These are phyloP conservation scores for Trematosphaeria pertusa DNA, from an alignment of 2,329 filamentous ascomycete species.

Conservation along the genomic window DNA sequence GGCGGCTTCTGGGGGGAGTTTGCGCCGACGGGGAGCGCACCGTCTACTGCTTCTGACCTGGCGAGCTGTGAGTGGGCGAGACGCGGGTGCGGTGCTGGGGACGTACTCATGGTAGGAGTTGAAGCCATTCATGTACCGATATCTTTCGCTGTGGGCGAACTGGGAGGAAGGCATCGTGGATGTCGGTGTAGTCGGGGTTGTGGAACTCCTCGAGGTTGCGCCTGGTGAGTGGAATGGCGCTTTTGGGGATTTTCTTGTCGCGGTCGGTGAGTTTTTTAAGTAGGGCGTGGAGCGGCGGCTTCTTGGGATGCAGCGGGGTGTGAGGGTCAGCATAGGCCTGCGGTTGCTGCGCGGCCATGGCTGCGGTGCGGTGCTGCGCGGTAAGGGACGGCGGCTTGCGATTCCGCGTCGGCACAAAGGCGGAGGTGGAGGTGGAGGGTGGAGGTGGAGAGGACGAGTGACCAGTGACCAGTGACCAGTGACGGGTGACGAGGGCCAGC, in stretches of 20 bases:
- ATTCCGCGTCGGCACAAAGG: slow-evolving; percentile 31
- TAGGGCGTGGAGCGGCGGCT: slow-evolving; percentile 20
- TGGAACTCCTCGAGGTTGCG: slow-evolving; percentile 36
- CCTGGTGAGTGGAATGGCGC: slow-evolving; percentile 32
- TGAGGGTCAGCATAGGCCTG: slow-evolving; percentile 30
- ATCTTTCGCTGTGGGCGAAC: slow-evolving; percentile 70
- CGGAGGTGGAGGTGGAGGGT: no score
- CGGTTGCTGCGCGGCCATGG: slow-evolving; percentile 22
- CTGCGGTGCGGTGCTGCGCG: slow-evolving; percentile 24
- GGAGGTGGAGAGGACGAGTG: no score
- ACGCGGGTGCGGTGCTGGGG: neutral
- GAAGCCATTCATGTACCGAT: slow-evolving; percentile 82
- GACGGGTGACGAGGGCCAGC: no score
- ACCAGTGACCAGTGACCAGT: no score
- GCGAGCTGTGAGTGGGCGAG: slow-evolving; percentile 14
- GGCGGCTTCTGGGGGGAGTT: slow-evolving; percentile 85
- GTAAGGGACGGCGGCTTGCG: slow-evolving; percentile 41
- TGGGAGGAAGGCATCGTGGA: slow-evolving; percentile 68
- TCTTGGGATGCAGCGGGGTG: slow-evolving; percentile 32
- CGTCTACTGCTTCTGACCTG: slow-evolving; percentile 78
- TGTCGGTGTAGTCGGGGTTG: slow-evolving; percentile 37
- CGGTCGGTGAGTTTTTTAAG: slow-evolving; percentile 25
- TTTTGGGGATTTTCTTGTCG: slow-evolving; percentile 30
- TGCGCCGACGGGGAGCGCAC: slow-evolving; percentile 74
- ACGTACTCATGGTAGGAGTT: slow-evolving; percentile 76